These are phyloP conservation scores for Volvox reticuliferus DNA, from an alignment of 139 green algal genomes.

Conservation along the genomic window DNA sequence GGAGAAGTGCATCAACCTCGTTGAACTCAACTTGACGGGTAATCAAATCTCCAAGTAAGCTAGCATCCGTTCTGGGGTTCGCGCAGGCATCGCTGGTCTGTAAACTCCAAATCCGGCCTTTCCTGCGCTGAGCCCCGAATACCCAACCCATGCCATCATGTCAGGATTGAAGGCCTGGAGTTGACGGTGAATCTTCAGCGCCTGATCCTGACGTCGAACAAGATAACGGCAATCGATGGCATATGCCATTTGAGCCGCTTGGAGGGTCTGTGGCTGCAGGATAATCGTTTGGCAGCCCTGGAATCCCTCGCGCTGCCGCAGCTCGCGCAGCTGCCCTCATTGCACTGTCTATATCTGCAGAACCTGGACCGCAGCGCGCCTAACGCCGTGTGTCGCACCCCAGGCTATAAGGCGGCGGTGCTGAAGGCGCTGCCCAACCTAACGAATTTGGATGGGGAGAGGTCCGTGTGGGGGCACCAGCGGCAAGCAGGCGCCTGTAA, in stretches of 20 bases:
- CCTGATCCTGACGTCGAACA: constrained; percentile 44
- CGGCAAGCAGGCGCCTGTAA: no score
- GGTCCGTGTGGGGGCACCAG: background rate
- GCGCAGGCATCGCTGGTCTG: no score
- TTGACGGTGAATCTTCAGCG: background rate
- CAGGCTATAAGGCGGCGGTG: constrained; percentile 50
- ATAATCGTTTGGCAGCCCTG: constrained; percentile 31
- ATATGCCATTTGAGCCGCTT: constrained; percentile 15
- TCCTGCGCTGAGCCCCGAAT: background rate
- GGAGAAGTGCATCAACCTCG: constrained; percentile 36
- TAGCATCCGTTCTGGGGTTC: no score
- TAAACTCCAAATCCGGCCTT: no score
- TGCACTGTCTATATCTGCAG: constrained; percentile 38
- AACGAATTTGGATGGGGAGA: constrained; percentile 52
- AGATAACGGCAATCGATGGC: constrained; percentile 14
- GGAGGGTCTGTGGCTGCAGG: constrained; percentile 49
- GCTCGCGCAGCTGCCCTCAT: constrained; percentile 32
- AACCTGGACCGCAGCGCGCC: constrained; percentile 23
- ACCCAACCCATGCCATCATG: background rate
- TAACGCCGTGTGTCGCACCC: constrained; percentile 40
- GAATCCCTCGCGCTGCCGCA: constrained; percentile 26
- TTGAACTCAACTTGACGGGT: constrained; percentile 39
- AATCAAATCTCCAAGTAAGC: constrained; percentile 48
- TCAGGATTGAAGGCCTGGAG: constrained; percentile 54
- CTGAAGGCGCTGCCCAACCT: constrained; percentile 44